Conservation (phyloP, 257 asterid species). For the Solanum pinnatisectum region DNA sequence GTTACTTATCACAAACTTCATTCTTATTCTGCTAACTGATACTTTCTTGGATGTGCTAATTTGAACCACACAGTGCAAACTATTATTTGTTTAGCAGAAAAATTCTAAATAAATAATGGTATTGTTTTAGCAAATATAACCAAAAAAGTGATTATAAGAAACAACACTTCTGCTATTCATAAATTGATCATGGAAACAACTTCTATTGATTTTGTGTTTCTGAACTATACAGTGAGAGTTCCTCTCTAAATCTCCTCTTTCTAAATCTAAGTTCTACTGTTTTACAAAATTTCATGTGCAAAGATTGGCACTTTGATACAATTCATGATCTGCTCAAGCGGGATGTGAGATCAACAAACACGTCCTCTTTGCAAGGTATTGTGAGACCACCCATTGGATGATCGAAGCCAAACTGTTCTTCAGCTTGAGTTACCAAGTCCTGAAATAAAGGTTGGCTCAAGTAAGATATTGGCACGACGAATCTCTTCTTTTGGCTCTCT, state of each 20-base stretch:
- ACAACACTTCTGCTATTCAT: neutral
- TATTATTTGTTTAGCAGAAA: neutral
- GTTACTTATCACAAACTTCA: neutral
- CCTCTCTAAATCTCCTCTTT: neutral
- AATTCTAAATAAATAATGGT: neutral
- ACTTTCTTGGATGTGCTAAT: neutral
- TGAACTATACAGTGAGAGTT: neutral
- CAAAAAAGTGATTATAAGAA: neutral
- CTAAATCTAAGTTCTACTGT: neutral
- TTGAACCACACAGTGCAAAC: neutral
- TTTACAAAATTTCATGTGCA: neutral
- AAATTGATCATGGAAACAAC: neutral
- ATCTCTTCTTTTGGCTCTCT: neutral
- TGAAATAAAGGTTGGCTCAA: neutral
- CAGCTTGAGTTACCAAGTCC: neutral
- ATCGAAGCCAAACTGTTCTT: neutral
- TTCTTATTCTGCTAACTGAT: neutral
- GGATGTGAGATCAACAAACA: neutral
- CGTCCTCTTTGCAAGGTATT: neutral
- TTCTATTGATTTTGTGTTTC: neutral
- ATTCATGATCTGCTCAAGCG: neutral
- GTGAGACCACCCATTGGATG: neutral
- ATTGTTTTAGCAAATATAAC: neutral
- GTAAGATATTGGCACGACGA: neutral
- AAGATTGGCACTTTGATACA: neutral